Evolutionary conservation across 2,329 filamentous ascomycete genomes (phyloP), one percentile per base, ranked within the genome.

Genomic region (Trichoderma citrinoviride): DNA sequence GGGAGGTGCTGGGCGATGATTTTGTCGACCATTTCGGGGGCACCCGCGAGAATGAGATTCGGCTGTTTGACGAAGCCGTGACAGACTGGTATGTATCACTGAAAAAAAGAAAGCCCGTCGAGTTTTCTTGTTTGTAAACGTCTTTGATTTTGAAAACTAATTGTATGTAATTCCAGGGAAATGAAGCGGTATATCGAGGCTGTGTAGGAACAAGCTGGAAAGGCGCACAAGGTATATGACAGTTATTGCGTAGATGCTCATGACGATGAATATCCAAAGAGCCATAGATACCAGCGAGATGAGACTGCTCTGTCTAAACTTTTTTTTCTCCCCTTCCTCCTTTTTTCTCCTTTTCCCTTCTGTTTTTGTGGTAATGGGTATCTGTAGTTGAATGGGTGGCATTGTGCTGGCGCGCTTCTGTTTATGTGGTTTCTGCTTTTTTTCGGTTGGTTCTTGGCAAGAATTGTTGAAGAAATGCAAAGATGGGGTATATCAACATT

Each of bases 11-110:
- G 77, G 95, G 95, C 0, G 90, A 98, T 75, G 91, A 90, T 8
- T 99, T 99, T 78, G 95, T 99, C 3, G 93, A 98, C 17, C 95
- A 98, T 77, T 99, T 89, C 80, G 92, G 89, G 14, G 95, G 95
- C 17, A 97, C 94, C 19, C 85, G 95, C 68, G 90, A 96, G 76
- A 93, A 99, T 77, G 95, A 99, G 78, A 85, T 95, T 65, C 82
- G 91, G 67, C 78, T 97, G 21, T 99, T 91, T 90, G 93, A 98
- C 72, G 94, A 98, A 76, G 93, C 93, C 2, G 94, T 98, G 6
- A 98, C 95, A 21, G 95, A 98, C 77, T 98, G 94, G 93, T 94
- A 83, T 77, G 90, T 87, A n/a, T n/a, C n/a, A n/a, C 7, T 6
- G 14, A 40, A 40, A 12, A 40, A 40, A 12, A 50, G 7, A n/a